Conservation (phyloP, 805 yeast species). For the Hyphopichia homilentoma region DNA sequence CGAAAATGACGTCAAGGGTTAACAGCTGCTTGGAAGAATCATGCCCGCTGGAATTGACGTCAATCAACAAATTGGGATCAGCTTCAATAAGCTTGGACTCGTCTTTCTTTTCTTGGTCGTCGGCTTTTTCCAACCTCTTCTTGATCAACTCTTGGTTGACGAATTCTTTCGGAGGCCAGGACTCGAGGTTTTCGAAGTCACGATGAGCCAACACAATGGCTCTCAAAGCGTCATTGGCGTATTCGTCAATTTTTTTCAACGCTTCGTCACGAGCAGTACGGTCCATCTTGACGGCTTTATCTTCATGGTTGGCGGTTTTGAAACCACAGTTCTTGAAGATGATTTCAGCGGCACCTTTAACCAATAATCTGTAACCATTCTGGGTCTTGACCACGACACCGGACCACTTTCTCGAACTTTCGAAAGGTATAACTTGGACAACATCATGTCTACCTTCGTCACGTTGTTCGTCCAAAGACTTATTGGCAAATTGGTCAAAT, state of each 20-base stretch:
- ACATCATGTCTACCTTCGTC: constrained; percentile 25
- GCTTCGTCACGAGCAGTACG: constrained; percentile 24
- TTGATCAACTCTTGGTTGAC: no score
- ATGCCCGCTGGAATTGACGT: constrained; percentile 17
- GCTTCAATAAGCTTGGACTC: constrained; percentile 10
- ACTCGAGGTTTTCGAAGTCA: constrained; percentile 47
- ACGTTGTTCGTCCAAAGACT: constrained; percentile 42
- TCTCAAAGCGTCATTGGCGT: constrained; percentile 79
- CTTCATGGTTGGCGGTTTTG: constrained; percentile 23
- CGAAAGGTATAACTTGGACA: constrained; percentile 82
- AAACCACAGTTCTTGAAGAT: constrained; percentile 58
- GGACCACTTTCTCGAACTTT: constrained; percentile 90
- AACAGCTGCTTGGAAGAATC: constrained; percentile 27
- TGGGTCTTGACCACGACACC: constrained; percentile 62
- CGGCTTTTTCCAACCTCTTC: no score
- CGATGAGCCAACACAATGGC: constrained; percentile 85
- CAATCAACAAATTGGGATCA: constrained; percentile 25
- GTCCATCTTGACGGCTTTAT: constrained; percentile 27
- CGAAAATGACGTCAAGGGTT: constrained; percentile 71
- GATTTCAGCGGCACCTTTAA: constrained; percentile 96
- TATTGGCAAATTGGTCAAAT: constrained; percentile 43
- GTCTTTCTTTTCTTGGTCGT: constrained; percentile 29
- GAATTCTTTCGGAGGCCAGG: constrained; percentile 69
- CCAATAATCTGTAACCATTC: constrained; percentile 54
- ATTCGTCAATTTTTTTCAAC: constrained; percentile 39